Evolutionary conservation across 2,329 filamentous ascomycete genomes (phyloP).

Genomic region (Conoideocrella luteorostrata): DNA sequence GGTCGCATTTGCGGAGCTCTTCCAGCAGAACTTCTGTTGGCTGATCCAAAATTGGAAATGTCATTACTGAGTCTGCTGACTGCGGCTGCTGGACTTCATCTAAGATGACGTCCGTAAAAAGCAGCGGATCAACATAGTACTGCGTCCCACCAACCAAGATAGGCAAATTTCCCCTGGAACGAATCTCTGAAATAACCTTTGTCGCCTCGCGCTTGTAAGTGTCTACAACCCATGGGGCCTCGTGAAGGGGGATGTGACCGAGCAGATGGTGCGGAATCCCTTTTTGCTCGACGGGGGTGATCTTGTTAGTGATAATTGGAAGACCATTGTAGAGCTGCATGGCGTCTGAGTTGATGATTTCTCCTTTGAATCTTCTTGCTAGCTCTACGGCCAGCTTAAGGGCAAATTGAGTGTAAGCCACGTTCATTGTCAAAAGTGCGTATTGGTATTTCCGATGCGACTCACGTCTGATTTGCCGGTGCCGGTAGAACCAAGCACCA

Average conservation of each 20-base stretch:
- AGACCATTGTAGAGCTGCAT: slow-evolving; percentile 95
- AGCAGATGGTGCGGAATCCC: slow-evolving; percentile 85
- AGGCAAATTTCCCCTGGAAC: slow-evolving; percentile 69
- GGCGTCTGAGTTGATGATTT: slow-evolving; percentile 94
- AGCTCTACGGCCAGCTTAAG: slow-evolving; percentile 82
- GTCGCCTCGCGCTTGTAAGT: slow-evolving; percentile 67
- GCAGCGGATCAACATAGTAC: slow-evolving; percentile 85
- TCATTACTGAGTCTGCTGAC: slow-evolving; percentile 24
- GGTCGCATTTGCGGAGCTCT: slow-evolving; percentile 74
- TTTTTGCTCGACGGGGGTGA: slow-evolving; percentile 65
- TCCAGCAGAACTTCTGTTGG: slow-evolving; percentile 65
- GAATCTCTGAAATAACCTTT: slow-evolving; percentile 68
- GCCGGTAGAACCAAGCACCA: slow-evolving; percentile 82
- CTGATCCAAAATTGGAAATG: slow-evolving; percentile 65
- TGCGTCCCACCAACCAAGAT: slow-evolving; percentile 92
- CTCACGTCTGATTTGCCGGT: slow-evolving; percentile 87
- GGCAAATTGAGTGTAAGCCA: not conserved
- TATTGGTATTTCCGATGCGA: too few species aligned
- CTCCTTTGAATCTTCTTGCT: slow-evolving; percentile 76
- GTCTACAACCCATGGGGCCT: slow-evolving; percentile 78
- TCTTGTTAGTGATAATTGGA: slow-evolving; percentile 93
- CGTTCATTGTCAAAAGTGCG: too few species aligned
- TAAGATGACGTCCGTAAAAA: slow-evolving; percentile 63
- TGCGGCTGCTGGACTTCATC: slow-evolving; percentile 31
- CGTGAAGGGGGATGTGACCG: slow-evolving; percentile 66